A percentile compares a stretch with the other conserved stretches of the same genome.
Evolutionary conservation across 345 rosid species (phyloP).

Genomic region (Salix brachista): DNA sequence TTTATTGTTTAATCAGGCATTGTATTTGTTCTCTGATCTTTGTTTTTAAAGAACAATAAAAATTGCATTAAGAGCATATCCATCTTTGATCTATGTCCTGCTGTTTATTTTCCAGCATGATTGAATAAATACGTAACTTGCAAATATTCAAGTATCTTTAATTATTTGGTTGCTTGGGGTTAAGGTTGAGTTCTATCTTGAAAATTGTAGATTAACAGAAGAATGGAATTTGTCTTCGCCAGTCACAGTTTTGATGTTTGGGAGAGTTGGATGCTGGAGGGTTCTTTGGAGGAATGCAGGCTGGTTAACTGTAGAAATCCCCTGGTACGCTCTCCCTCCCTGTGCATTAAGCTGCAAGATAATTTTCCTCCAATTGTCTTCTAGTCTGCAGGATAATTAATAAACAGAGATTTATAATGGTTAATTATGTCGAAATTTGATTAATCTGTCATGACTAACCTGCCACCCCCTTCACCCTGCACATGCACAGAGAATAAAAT

Average conservation of each 20-base stretch:
- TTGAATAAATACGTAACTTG: slow-evolving; percentile 5
- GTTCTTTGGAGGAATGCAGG: slow-evolving; percentile 80
- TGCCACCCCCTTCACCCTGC: background rate
- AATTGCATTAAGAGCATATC: background rate
- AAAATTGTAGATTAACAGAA: slow-evolving; percentile 76
- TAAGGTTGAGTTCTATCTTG: slow-evolving; percentile 5
- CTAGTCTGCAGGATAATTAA: too few species aligned
- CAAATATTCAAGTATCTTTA: background rate
- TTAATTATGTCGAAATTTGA: background rate
- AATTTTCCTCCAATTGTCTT: background rate
- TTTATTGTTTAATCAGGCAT: background rate
- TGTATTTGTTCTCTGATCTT: background rate
- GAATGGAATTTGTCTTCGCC: slow-evolving; percentile 93
- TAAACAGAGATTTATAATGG: too few species aligned
- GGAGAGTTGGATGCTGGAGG: slow-evolving; percentile 98
- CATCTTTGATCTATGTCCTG: background rate
- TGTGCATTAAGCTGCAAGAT: background rate
- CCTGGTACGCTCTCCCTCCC: slow-evolving; percentile 37
- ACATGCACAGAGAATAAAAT: background rate
- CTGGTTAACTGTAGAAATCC: slow-evolving; percentile 87
- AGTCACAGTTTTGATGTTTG: slow-evolving; percentile 98
- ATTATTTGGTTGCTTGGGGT: background rate
- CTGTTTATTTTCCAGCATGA: background rate
- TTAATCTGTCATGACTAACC: background rate
- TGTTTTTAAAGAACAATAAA: background rate